Evolutionary conservation across 768 basidiomycete genomes (phyloP), one percentile per base, ranked within the genome.

Genomic region (Piloderma croceum): DNA sequence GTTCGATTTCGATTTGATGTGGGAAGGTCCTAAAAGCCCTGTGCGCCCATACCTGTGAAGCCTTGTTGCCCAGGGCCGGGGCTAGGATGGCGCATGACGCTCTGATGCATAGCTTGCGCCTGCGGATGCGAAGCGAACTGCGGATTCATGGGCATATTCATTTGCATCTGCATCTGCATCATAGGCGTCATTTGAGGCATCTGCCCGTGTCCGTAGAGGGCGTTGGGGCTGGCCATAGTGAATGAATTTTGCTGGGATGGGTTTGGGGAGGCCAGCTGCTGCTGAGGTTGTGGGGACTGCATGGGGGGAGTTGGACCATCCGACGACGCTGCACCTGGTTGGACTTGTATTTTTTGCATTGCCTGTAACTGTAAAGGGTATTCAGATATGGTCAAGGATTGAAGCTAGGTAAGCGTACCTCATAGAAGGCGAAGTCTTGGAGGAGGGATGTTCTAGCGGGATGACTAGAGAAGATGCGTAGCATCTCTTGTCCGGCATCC

Each of bases 401-500:
- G 7, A 12, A 21, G 24, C 33, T n/a, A n/a, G n/a, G n/a, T 12
- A 20, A 12, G 52, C 71, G 22, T 49, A 90, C 89, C 73, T 91
- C 89, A 50, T 91, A 91, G 61, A 85, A 91, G 11, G 86, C 88
- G 54, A 90, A 90, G 61, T 96, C 93, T 58, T 97, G 92, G 24
- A 97, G 68, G 24, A 97, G 69, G 6, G 91, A 92, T 2, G 96
- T 98, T 53, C 90, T 79, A 4, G 91, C 85, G 6, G 90, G 90
- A 57, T 96, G 93, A 1, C 84, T 83, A 47, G 90, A 79, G 73
- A 98, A 94, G 54, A 98, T 98, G 35, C 87, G 77, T 25, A 99
- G 73, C 81, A 98, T 94, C 60, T 98, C 94, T 59, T 89, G 83
- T 1, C 96, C 96, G 15, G 92, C 93, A 51, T 98, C 94, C 20